Conservation (phyloP, 208 protist genomes). For the Tritrichomonas foetus region DNA sequence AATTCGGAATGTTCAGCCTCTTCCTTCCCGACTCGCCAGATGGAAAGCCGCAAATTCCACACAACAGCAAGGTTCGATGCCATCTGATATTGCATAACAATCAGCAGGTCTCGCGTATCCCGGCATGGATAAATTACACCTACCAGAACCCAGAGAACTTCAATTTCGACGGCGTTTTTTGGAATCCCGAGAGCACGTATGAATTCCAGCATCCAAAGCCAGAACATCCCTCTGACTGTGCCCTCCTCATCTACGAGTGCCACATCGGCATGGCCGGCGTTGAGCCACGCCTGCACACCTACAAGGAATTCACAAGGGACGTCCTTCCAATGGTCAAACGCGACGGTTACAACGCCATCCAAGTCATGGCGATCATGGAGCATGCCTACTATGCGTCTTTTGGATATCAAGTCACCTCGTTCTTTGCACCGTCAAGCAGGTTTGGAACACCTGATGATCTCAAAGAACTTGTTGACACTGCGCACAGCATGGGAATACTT, state of each 20-base stretch:
- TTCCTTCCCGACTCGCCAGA: not conserved
- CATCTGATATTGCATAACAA: not conserved
- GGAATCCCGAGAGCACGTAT: constrained; percentile 57
- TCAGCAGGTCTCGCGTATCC: not conserved
- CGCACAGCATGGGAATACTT: constrained; percentile 61
- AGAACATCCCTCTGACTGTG: constrained; percentile 44
- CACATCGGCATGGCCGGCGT: constrained; percentile 69
- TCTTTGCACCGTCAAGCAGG: constrained; percentile 70
- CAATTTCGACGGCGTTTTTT: constrained; percentile 55
- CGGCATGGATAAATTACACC: constrained; percentile 37
- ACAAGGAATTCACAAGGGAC: constrained; percentile 64
- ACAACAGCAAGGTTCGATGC: not conserved
- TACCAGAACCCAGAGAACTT: constrained; percentile 35
- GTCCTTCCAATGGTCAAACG: constrained; percentile 67
- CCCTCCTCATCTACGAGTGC: constrained; percentile 66
- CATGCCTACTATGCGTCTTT: constrained; percentile 81
- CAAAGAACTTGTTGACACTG: constrained; percentile 69
- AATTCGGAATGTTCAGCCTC: not conserved
- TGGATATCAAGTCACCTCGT: constrained; percentile 77
- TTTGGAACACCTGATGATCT: constrained; percentile 67
- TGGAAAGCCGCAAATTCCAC: not conserved
- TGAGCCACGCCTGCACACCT: constrained; percentile 59
- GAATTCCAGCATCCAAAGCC: constrained; percentile 54
- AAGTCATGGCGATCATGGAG: constrained; percentile 75
- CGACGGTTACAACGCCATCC: constrained; percentile 72